A percentile compares a stretch with the other conserved stretches of the same genome.
Evolutionary conservation across 208 protist species (phyloP).

Genomic region (Trypanosoma mega): DNA sequence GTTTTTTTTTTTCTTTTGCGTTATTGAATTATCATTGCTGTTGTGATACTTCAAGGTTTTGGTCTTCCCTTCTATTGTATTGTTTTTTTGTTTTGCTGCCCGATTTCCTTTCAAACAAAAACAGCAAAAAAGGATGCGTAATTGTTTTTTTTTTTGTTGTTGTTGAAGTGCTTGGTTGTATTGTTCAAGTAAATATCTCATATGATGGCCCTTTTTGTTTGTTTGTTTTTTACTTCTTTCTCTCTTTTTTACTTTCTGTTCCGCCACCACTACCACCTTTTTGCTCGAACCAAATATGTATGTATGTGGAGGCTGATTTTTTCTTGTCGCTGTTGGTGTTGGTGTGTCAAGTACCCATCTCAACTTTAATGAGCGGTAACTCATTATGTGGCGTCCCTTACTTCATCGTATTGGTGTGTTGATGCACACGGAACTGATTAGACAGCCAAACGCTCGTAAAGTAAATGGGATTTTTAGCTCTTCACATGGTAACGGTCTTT

Average conservation of each 20-base stretch:
- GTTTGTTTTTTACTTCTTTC: background rate
- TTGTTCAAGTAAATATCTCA: too few species aligned
- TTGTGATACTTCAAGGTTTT: background rate
- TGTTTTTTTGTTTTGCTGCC: background rate
- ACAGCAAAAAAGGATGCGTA: too few species aligned
- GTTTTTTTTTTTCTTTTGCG: too few species aligned
- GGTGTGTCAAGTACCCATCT: too few species aligned
- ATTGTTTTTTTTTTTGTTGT: conserved; percentile 17
- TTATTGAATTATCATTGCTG: too few species aligned
- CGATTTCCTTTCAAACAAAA: too few species aligned
- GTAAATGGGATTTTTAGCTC: conserved; percentile 46
- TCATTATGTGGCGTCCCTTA: conserved; percentile 46
- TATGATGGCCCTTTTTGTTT: conserved; percentile 7
- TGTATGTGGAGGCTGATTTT: too few species aligned
- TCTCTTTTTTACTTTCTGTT: background rate
- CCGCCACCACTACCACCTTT: too few species aligned
- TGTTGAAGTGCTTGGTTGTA: background rate
- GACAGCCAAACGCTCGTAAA: conserved; percentile 30
- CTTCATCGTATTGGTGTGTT: conserved; percentile 32
- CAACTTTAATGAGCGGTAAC: background rate
- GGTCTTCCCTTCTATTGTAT: background rate
- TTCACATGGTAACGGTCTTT: conserved; percentile 22
- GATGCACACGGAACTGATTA: conserved; percentile 34
- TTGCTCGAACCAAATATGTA: too few species aligned
- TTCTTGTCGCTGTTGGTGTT: too few species aligned